Evolutionary conservation across 1,284 basidiomycete genomes (phyloP), one percentile per base, ranked within the genome.

Genomic region (Trametes hirsuta): DNA sequence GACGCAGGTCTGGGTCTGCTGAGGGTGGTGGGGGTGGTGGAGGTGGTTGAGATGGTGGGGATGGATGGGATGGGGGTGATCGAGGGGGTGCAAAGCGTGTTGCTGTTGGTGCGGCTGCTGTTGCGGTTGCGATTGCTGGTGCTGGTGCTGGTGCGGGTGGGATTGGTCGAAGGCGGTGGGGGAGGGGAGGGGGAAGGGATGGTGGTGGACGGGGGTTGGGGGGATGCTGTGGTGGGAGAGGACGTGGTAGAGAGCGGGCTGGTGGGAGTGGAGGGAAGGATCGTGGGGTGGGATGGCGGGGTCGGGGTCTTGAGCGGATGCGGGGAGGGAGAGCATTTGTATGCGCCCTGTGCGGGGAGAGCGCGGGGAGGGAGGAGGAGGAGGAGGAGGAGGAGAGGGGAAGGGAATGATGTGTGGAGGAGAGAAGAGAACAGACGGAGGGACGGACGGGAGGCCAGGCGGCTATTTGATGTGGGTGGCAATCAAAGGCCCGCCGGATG

Each of bases 1-100:
- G 61, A 82, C 77, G 72, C 78, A 82, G 60, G 79, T 77, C 49
- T 66, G 63, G 63, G 60, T 61, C 40, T 64, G 63, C 48, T 67
- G 51, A 42, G 55, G 49, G 55, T 34, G 55, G 57, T 55, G 50
- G 47, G 41, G 55, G 59, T 61, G 66, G 18, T 67, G 64, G 61
- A 63, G 30, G 8, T 61, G 66, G 61, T 66, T 66, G 22, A 21
- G 50, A 21, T 55, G 58, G 1, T 67, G 64, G 61, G 64, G 30
- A 30, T 61, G 66, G 61, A 66, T 66, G 22, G 30, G 50, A 21
- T 55, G 58, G 1, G 46, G 39, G 37, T 53, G 54, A 42, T 62
- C 50, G 56, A 54, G 62, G 30, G 50, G 50, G 53, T 55, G 57
- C 14, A 47, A 45, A 18, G 46, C 44, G 36, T 61, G 64, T 56